Conservation (phyloP, 2,329 filamentous ascomycete species). For the Macrophomina pseudophaseolina region DNA sequence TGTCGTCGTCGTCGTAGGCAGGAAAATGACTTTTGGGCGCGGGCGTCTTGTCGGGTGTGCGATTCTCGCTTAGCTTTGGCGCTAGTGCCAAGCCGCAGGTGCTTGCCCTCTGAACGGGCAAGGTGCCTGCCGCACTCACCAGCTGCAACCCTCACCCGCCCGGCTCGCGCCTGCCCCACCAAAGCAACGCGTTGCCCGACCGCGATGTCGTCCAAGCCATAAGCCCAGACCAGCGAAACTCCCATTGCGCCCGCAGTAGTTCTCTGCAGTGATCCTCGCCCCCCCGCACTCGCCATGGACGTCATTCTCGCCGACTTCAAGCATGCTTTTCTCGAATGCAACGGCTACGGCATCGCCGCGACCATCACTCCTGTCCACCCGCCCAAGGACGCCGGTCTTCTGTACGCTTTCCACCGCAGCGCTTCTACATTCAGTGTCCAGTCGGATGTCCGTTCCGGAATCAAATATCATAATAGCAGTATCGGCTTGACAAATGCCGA, state of each 20-base stretch:
- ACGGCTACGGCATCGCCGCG: slow-evolving; percentile 75
- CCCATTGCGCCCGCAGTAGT: background rate
- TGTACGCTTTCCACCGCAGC: slow-evolving; percentile 73
- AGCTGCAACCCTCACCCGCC: background rate
- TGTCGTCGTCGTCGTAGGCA: slow-evolving; percentile 28
- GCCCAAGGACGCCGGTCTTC: slow-evolving; percentile 64
- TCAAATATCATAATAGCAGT: slow-evolving; percentile 61
- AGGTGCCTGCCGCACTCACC: background rate
- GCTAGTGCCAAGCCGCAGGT: slow-evolving; percentile 24
- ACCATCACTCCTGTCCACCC: slow-evolving; percentile 75
- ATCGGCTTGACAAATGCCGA: slow-evolving; percentile 68
- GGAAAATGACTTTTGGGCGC: slow-evolving; percentile 36
- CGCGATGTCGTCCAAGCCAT: background rate
- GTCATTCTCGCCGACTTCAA: slow-evolving; percentile 73
- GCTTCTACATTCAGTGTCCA: slow-evolving; percentile 70
- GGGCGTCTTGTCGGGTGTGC: slow-evolving; percentile 23
- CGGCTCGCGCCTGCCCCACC: slow-evolving; percentile 8
- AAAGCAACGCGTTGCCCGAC: slow-evolving; percentile 9
- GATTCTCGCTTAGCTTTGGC: slow-evolving; percentile 26
- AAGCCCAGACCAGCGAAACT: background rate
- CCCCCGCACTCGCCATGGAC: slow-evolving; percentile 3
- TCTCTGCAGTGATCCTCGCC: slow-evolving; percentile 1
- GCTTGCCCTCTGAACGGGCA: background rate
- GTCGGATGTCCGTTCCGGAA: slow-evolving; percentile 70
- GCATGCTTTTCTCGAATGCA: slow-evolving; percentile 64